Evolutionary conservation across 2,329 filamentous ascomycete genomes (phyloP).

Genomic region (Beauveria rudraprayagi): DNA sequence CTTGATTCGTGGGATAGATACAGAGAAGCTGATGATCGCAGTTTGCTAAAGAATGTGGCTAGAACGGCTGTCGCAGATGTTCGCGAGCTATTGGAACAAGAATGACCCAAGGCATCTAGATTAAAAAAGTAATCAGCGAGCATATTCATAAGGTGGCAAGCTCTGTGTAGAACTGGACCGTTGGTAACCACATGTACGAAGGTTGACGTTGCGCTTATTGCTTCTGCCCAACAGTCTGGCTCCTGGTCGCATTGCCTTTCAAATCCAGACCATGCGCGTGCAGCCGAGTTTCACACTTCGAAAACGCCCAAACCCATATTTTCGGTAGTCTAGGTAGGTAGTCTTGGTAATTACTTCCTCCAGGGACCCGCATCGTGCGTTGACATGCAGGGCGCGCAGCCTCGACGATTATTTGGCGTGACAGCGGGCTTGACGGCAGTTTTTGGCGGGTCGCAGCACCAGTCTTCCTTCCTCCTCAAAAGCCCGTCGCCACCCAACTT

Average conservation of each 20-base stretch:
- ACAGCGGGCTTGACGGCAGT: not conserved
- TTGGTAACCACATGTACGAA: too few relatives aligned
- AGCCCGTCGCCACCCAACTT: not conserved
- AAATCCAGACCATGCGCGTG: too few relatives aligned
- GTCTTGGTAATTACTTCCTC: too few relatives aligned
- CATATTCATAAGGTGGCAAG: not conserved
- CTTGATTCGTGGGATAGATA: conserved; percentile 80
- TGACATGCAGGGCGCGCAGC: conserved; percentile 10
- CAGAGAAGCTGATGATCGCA: conserved; percentile 78
- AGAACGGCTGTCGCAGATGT: conserved; percentile 63
- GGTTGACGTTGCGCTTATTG: too few relatives aligned
- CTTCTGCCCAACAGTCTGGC: too few relatives aligned
- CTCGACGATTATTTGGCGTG: not conserved
- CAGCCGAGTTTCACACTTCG: too few relatives aligned
- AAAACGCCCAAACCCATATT: too few relatives aligned
- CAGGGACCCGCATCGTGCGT: not conserved
- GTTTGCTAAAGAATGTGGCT: conserved; percentile 78
- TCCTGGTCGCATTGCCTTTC: too few relatives aligned
- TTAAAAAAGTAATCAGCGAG: not conserved
- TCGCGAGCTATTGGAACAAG: conserved; percentile 39
- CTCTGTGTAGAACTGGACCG: too few relatives aligned
- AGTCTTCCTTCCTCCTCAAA: not conserved
- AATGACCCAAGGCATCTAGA: conserved; percentile 2
- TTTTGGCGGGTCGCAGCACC: not conserved
- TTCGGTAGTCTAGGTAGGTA: too few relatives aligned